Base-by-base conservation (phyloP, 2,329 filamentous ascomycete species). In the Colletotrichum tropicale region DNA sequence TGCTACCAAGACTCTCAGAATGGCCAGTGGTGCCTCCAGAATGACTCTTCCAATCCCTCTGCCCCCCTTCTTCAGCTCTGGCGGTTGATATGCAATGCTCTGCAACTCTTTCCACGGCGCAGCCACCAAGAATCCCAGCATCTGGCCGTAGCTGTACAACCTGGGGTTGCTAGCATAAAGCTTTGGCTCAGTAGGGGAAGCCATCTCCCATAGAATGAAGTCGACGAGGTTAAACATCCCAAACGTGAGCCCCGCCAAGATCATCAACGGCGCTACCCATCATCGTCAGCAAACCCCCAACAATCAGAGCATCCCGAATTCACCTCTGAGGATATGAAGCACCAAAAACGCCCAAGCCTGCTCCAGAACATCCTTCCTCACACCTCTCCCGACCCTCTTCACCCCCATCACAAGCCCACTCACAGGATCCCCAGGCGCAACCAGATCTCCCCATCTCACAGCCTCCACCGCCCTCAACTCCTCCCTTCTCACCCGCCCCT, bases 391-490 rank as follows among this genome's bases (percentile, higher is more conserved):
- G 2, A 26, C 65, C 8, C 66, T 13, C 56, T 38, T 21, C 6
- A 69, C 9, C 4, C 67, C 75, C 9, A 71, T 24, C 30, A 66
- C 32, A 9, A 76, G 4, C 26, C 72, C 75, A 5, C 62, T 72
- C 7, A 77, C 28, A 7, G 75, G 75, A n/a, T 77, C 72, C 4
- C 75, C 75, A 13, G 75, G 75, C 16, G 67, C 65, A 5, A 69
- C 67, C 38, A 77, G 21, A 24, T 77, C 75, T 8, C 72, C 72
- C 75, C 75, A 77, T 52, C 68, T 75, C 38, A 77, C 67, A 13
- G 75, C 56, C 24, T 61, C 36, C 32, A 62, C n/a, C 21, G 67
- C 30, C 64, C 52, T 68, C 56, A 77, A 32, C 3, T 72, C 72
- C 15, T 38, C 71, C 64, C 36, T n/a, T 18, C 24, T 30, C 9